Evolutionary conservation across 2,329 filamentous ascomycete genomes (phyloP), one percentile per base, ranked within the genome.

Genomic region (Sporothrix humicola): DNA sequence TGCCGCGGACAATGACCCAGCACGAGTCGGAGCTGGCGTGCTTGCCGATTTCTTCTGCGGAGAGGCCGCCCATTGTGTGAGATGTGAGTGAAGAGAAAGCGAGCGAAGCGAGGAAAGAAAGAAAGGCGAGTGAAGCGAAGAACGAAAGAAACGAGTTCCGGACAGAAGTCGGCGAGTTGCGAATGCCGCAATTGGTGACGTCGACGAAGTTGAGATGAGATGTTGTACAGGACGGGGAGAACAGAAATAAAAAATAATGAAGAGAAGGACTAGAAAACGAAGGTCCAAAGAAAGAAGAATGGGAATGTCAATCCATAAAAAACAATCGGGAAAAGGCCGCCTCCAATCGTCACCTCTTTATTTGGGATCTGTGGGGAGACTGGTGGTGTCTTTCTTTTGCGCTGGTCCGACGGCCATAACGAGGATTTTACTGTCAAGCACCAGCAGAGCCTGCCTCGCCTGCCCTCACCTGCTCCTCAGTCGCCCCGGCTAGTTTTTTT

Each of bases 11-110:
- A 52, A 83, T 81, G 17, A 82, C 77, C 82, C 82, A 83, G 74
- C 82, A 83, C 7, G 81, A 82, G 31, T 80, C 77, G 15, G 73
- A 73, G 46, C 78, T 79, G 75, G 78, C 79, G 75, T 82, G 82
- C 74, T 79, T 79, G 63, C 79, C 77, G 26, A 83, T 78, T 72
- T 83, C 81, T 26, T 78, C 76, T 20, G 81, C 81, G 58, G 77
- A 77, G 65, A 69, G 8, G 37, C 65, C 77, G 69, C n/a, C 23
- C 23, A n/a, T 13, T 42, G 50, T 31, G 26, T 31, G 59, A 3
- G 46, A 10, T 31, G 54, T n/a, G 23, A 15, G 63, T 9, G 20
- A 46, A 31, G 37, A n/a, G 37, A 44, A 46, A n/a, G 59, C 13
- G 12, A 17, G 26, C 13, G 6, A 50, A 44, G 26, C 50, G 52